Percentiles rank a stretch among this genome's conserved stretches.
Conservation (phyloP, 108 stramenopile species). For the Skeletonema tropicum region DNA sequence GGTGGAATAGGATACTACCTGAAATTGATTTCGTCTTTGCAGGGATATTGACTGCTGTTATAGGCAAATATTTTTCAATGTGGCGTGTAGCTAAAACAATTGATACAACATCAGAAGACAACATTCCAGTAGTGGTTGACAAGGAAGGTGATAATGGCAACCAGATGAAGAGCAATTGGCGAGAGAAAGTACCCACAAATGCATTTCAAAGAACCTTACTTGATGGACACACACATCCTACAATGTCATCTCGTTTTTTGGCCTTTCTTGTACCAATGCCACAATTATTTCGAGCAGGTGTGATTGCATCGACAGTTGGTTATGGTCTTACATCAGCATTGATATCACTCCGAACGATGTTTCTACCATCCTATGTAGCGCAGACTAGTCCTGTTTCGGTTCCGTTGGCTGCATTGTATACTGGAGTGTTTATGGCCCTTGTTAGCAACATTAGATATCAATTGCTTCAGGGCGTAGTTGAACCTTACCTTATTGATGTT, state of each 20-base stretch:
- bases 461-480: constrained; percentile 78
- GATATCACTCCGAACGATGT: constrained; percentile 47
- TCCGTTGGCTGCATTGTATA: constrained; percentile 65
- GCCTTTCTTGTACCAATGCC: constrained; percentile 69
- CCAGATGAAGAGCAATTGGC: constrained; percentile 13
- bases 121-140: background rate
- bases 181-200: constrained; percentile 69
- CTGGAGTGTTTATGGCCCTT: constrained; percentile 73
- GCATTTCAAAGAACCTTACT: constrained; percentile 69
- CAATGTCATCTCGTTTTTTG: constrained; percentile 44
- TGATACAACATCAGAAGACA: background rate
- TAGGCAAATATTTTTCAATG: constrained; percentile 69
- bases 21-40: constrained; percentile 85
- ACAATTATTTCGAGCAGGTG: constrained; percentile 71
- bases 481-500: constrained; percentile 65
- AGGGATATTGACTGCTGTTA: constrained; percentile 74
- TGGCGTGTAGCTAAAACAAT: constrained; percentile 77
- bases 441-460: constrained; percentile 85
- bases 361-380: constrained; percentile 53
- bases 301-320: constrained; percentile 68
- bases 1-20: constrained; percentile 45
- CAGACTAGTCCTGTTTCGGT: constrained; percentile 66
- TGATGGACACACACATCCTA: constrained; percentile 64
- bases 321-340: constrained; percentile 66
- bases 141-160: background rate